These are phyloP conservation scores for Pichia sp. DNA, from an alignment of 1,139 yeast species.

Conservation along the genomic window DNA sequence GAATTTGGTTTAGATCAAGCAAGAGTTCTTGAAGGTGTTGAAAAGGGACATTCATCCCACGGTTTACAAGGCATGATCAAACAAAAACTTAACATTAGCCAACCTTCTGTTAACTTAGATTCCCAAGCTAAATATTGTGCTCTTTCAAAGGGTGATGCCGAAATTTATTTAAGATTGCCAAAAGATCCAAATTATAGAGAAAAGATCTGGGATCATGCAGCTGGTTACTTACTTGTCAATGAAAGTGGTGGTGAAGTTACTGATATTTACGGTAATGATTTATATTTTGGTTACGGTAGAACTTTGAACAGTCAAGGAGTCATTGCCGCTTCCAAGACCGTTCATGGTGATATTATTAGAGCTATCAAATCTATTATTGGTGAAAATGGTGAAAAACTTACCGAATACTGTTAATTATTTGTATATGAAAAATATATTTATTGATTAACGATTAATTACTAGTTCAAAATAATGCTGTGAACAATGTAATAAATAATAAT, in stretches of 20 bases:
- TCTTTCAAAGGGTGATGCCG: constrained; percentile 86
- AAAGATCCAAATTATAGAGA: constrained; percentile 70
- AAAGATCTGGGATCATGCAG: constrained; percentile 98
- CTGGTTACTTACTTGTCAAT: constrained; percentile 76
- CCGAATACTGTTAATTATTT: constrained; percentile 17
- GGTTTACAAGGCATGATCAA: constrained; percentile 80
- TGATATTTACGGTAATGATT: constrained; percentile 66
- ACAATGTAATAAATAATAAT: no score
- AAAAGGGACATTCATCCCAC: constrained; percentile 90
- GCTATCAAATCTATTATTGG: constrained; percentile 42
- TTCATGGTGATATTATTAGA: constrained; percentile 57
- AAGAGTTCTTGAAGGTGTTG: constrained; percentile 92
- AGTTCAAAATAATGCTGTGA: no score
- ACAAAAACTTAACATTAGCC: constrained; percentile 47
- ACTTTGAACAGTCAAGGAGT: constrained; percentile 80
- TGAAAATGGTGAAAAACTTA: constrained; percentile 27
- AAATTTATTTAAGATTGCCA: constrained; percentile 84
- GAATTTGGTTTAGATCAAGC: constrained; percentile 40
- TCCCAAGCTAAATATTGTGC: constrained; percentile 96
- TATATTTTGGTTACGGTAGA: constrained; percentile 87
- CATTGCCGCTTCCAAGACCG: constrained; percentile 68
- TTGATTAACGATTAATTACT: background rate
- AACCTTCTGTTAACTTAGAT: constrained; percentile 66
- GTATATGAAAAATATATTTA: background rate
- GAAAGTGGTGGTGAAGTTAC: constrained; percentile 93